Evolutionary conservation across 345 rosid genomes (phyloP), one percentile per base, ranked within the genome.

Genomic region (Hibiscus tridactylites): DNA sequence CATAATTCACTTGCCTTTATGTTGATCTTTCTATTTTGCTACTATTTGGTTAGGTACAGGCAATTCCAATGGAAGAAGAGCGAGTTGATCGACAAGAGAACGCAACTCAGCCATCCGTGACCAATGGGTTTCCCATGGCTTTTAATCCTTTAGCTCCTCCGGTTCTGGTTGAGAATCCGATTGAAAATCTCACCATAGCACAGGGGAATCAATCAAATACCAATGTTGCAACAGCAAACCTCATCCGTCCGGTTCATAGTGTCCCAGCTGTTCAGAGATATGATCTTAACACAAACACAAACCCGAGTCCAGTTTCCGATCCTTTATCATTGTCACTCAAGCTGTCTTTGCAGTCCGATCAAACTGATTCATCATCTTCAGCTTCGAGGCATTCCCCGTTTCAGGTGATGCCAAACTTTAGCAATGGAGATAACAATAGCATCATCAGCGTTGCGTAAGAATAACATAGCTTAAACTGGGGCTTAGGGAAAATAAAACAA

Each of bases 351-450:
- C 81, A 83, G 8, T 80, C 86, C 1, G 82, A 81, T 77, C 81
- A 75, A 62, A 82, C 77, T n/a, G 91, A 83, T 12, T 26, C 89
- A 8, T 28, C 64, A 5, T 60, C 64, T 13, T 74, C 86, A 0
- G 58, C 89, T 5, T 66, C 86, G 0, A 81, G 80, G 79, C 84
- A 76, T 73, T 76, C 87, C 0, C 81, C 84, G 46, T 86, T 84
- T 75, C 85, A 82, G 86, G 76, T 53, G 72, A 74, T 82, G 86
- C 69, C 83, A 21, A 75, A 82, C 80, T 84, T 87, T 79, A 78
- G 73, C 70, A 88, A 79, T 70, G 94, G 89, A 70, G 97, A 88
- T 26, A 83, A 84, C 85, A 84, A 81, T 58, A 88, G 78, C 85
- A 85, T 81, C 77, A 88, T 90, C 70, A 83, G 84, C 61, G 92